phyloP scores from a whole-genome alignment of 495 filamentous ascomycete species.

The Lepraria neglecta region DNA sequence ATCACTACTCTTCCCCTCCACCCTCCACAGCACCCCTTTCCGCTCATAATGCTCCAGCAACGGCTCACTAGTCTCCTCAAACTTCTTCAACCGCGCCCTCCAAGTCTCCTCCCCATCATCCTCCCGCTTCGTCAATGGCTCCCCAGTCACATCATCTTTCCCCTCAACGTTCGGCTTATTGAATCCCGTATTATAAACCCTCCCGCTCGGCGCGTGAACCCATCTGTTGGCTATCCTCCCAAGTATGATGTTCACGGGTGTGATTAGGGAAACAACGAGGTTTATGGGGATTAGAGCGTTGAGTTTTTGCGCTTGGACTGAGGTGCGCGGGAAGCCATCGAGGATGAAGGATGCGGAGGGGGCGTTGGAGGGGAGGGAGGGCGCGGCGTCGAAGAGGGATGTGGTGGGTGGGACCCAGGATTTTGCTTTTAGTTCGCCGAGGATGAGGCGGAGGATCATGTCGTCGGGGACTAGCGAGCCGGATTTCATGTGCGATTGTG shows the following conservation, averaged over 20 bases:
- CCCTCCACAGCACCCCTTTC: constrained; percentile 81
- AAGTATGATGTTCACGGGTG: constrained; percentile 65
- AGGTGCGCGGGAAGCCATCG: constrained; percentile 91
- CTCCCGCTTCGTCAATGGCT: constrained; percentile 68
- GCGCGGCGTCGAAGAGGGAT: constrained; percentile 33
- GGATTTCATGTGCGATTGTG: constrained; percentile 78
- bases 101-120: constrained; percentile 88
- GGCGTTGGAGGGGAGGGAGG: constrained; percentile 51
- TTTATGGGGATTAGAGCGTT: constrained; percentile 84
- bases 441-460: constrained; percentile 85
- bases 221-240: constrained; percentile 83
- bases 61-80: constrained; percentile 78
- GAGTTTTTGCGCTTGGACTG: constrained; percentile 66
- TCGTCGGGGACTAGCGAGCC: constrained; percentile 91
- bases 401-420: constrained; percentile 64
- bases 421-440: constrained; percentile 79
- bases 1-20: constrained; percentile 80
- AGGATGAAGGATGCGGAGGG: constrained; percentile 85
- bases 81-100: constrained; percentile 67
- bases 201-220: constrained; percentile 87
- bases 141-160: constrained; percentile 86
- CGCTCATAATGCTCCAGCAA: constrained; percentile 83
- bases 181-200: constrained; percentile 91
- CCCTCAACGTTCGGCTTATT: constrained; percentile 75
- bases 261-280: constrained; percentile 61